Base-by-base conservation (phyloP, 1,284 basidiomycete species). In the Puccinia novopanici region DNA sequence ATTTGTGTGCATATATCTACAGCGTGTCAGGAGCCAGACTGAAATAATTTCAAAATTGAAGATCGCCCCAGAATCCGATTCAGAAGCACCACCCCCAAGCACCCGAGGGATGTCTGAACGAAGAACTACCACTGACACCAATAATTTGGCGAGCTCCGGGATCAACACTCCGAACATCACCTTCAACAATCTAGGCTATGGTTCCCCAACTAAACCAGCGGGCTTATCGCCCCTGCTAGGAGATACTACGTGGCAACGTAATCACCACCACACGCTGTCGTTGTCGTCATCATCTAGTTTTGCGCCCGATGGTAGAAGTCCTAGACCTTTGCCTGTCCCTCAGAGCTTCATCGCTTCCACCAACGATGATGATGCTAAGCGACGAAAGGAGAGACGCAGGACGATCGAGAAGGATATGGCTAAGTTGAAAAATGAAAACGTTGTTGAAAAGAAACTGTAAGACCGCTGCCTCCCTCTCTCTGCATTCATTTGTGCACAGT, bases 401-500 rank as follows among this genome's bases (percentile, higher is more conserved):
- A 74, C 78, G 3, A 80, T 80, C 13, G 78, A 80, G 45, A 59
- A 74, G 52, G 78, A 80, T 68, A 80, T 80, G 78, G 78, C 78
- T 55, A 80, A 74, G 40, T 34, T 80, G 24, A 74, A 73, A 27
- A 70, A 80, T 68, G 71, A 80, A 52, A 80, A 75, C 45, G 78
- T 80, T 8, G 78, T 80, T n/a, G 78, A 80, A 57, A 63, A 61
- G 19, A 80, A 80, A 80, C 42, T 63, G 78, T 75, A 48, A 70
- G 75, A 34, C 40, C 15, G n/a, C n/a, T n/a, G 9, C 10, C 48
- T 52, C 54, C 22, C 48, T 54, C 27, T 71, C 68, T 54, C 13
- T 54, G 27, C 40, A n/a, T 70, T 50, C 24, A 17, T 19, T 70
- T 50, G 12, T 19, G 17, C 40, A 42, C 37, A 65, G 17, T 55